Percentiles rank a stretch among this genome's conserved stretches.
These are phyloP conservation scores for Rhynchospora pubera DNA, from an alignment of 176 grass and related monocot genomes.

Conservation along the genomic window DNA sequence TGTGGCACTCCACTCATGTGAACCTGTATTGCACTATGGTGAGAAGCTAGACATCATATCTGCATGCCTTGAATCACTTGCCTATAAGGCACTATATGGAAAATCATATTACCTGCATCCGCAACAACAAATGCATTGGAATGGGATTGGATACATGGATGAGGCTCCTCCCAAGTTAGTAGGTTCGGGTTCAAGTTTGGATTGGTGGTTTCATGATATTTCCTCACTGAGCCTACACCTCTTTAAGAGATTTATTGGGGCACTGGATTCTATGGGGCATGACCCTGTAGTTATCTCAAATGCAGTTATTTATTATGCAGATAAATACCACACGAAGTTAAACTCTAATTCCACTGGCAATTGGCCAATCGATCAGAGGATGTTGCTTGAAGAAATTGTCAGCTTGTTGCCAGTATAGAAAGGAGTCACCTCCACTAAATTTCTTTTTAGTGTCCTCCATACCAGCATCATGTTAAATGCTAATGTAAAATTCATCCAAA, in stretches of 20 bases:
- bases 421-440: slow-evolving; percentile 70
- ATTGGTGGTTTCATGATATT: slow-evolving; percentile 90
- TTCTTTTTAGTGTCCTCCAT: slow-evolving; percentile 55
- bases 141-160: background rate
- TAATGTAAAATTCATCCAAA: slow-evolving; percentile 65
- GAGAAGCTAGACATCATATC: slow-evolving; percentile 64
- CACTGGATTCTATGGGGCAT: too few species aligned
- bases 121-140: background rate
- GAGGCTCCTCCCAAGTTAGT: background rate
- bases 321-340: slow-evolving; percentile 53
- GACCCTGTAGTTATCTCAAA: slow-evolving; percentile 55
- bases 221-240: slow-evolving; percentile 57
- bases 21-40: slow-evolving; percentile 55
- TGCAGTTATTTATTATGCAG: slow-evolving; percentile 65
- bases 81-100: slow-evolving; percentile 33
- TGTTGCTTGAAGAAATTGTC: slow-evolving; percentile 93
- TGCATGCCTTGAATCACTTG: slow-evolving; percentile 70
- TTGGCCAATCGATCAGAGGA: slow-evolving; percentile 64
- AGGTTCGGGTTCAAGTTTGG: background rate
- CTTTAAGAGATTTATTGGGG: slow-evolving; percentile 82
- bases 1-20: slow-evolving; percentile 63
- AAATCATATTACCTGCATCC: background rate
- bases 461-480: slow-evolving; percentile 70
- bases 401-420: slow-evolving; percentile 72
- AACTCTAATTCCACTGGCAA: slow-evolving; percentile 46